Evolutionary conservation across 306 rosid species (phyloP).

Genomic region (Mucuna pruriens): DNA sequence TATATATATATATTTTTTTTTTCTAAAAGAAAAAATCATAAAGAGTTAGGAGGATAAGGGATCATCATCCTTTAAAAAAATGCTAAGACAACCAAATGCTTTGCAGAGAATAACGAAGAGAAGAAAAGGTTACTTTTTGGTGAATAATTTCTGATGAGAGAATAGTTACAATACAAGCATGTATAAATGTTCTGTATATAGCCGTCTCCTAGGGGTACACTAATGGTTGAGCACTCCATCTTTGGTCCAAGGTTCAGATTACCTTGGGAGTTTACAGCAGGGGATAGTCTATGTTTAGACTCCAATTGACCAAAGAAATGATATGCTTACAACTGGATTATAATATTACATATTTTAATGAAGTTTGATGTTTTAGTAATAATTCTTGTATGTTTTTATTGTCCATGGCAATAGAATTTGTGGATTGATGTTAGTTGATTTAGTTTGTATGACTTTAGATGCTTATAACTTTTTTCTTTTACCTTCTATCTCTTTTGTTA

Average conservation of each 20-base stretch:
- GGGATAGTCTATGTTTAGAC: conserved; percentile 3
- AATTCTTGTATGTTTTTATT: not conserved
- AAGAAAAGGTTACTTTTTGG: conserved; percentile 17
- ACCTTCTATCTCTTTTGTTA: not conserved
- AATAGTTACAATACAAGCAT: conserved; percentile 8
- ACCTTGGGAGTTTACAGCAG: not conserved
- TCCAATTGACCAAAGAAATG: conserved; percentile 19
- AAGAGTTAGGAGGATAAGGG: not conserved
- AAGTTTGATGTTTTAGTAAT: not conserved
- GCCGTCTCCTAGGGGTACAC: not conserved
- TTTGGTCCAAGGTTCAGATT: conserved; percentile 15
- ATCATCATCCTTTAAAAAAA: not conserved
- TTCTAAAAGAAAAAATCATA: not conserved
- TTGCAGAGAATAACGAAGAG: not conserved
- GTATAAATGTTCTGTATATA: not conserved
- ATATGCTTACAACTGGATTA: not conserved
- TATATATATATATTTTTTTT: not conserved
- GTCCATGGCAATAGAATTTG: not conserved
- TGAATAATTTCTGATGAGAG: not conserved
- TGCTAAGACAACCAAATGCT: not conserved
- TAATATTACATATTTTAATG: conserved; percentile 15
- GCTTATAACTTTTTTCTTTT: conserved; percentile 15
- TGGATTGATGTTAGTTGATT: conserved; percentile 7
- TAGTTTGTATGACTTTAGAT: conserved; percentile 18
- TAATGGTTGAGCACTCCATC: conserved; percentile 23